Evolutionary conservation across 2,329 filamentous ascomycete species (phyloP).

Genomic region (Hymenoscyphus salicellus): DNA sequence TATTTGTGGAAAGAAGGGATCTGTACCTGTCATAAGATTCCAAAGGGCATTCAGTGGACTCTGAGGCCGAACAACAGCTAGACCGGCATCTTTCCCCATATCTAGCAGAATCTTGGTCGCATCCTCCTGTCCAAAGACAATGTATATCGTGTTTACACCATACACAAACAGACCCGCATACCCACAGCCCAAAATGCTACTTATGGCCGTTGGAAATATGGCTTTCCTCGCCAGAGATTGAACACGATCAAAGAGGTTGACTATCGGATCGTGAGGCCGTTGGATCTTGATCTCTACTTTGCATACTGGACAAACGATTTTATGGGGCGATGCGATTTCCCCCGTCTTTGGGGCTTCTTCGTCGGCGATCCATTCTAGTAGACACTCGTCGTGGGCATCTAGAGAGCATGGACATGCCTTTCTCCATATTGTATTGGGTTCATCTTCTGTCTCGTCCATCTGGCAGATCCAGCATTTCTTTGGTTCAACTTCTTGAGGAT

Average conservation of each 20-base stretch:
- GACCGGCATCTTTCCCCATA: not conserved
- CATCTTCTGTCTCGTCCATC: slow-evolving; percentile 51
- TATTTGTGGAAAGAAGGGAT: slow-evolving; percentile 30
- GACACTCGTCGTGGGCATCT: slow-evolving; percentile 83
- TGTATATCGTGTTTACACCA: slow-evolving; percentile 60
- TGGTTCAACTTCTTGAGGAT: slow-evolving; percentile 2
- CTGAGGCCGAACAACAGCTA: not conserved
- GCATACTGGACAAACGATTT: slow-evolving; percentile 84
- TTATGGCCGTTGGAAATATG: slow-evolving; percentile 32
- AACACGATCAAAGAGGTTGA: slow-evolving; percentile 41
- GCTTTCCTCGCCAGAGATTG: slow-evolving; percentile 22
- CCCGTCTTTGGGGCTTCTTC: slow-evolving; percentile 63
- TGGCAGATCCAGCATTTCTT: slow-evolving; percentile 63
- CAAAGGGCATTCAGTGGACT: not conserved
- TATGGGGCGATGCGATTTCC: slow-evolving; percentile 51
- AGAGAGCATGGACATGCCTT: slow-evolving; percentile 88
- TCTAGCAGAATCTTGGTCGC: slow-evolving; percentile 37
- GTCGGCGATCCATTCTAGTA: slow-evolving; percentile 92
- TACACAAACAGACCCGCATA: slow-evolving; percentile 53
- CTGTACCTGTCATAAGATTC: slow-evolving; percentile 10
- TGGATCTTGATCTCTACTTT: slow-evolving; percentile 75
- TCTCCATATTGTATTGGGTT: slow-evolving; percentile 61
- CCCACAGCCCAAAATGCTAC: slow-evolving; percentile 40
- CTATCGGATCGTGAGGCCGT: slow-evolving; percentile 69
- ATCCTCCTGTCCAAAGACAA: slow-evolving; percentile 64